Percentiles rank a stretch among this genome's conserved stretches.
These are phyloP conservation scores for Ramaria rubella DNA, from an alignment of 768 basidiomycete genomes.

Conservation along the genomic window DNA sequence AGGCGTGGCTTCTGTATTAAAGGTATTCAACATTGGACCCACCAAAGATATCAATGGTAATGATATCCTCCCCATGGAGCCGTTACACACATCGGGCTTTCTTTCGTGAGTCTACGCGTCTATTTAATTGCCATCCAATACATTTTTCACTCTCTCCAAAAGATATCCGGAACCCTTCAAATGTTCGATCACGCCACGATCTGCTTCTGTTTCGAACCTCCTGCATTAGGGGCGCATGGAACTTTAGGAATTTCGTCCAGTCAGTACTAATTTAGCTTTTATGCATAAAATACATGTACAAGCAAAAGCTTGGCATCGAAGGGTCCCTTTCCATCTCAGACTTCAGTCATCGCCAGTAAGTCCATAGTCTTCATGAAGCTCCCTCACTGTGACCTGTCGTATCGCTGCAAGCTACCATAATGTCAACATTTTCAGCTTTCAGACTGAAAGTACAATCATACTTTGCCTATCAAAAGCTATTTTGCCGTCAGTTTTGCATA, in stretches of 20 bases:
- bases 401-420: constrained; percentile 57
- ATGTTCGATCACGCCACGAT: background rate
- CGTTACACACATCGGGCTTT: background rate
- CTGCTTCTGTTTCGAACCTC: too few species aligned
- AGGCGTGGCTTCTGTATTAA: constrained; percentile 11
- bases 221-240: too few species aligned
- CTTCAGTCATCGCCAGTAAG: constrained; percentile 53
- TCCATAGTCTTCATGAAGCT: constrained; percentile 68
- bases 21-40: constrained; percentile 8
- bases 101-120: background rate
- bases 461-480: constrained; percentile 71
- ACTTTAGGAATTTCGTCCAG: too few species aligned
- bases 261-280: too few species aligned
- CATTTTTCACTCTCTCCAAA: background rate
- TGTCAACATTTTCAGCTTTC: background rate
- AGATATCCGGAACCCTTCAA: background rate
- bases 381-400: constrained; percentile 61
- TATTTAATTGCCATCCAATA: background rate
- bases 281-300: too few species aligned
- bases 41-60: constrained; percentile 25
- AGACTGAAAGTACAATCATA: constrained; percentile 29
- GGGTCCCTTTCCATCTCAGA: too few species aligned
- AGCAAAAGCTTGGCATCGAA: too few species aligned
- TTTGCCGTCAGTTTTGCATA: background rate
- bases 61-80: constrained; percentile 10